Percentiles rank a stretch among this genome's conserved stretches.
Evolutionary conservation across 768 basidiomycete genomes (phyloP).

Genomic region (Suillus lakei): DNA sequence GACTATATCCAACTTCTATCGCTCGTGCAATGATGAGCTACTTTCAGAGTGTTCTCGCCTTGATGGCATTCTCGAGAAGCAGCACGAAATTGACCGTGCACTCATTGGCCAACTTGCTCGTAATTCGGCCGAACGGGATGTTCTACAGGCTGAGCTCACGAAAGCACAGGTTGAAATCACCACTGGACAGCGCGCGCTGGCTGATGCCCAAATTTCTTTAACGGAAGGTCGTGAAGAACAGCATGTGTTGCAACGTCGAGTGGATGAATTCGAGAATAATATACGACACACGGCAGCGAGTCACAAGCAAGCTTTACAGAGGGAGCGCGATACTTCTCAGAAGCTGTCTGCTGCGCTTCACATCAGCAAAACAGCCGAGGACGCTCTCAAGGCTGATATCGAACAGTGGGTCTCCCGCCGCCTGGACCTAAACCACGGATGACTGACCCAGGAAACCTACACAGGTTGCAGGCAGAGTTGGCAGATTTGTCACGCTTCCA

Average conservation of each 20-base stretch:
- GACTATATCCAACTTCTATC: conserved; percentile 42
- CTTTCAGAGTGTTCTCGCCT: conserved; percentile 17
- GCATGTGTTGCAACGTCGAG: conserved; percentile 31
- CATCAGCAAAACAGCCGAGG: conserved; percentile 67
- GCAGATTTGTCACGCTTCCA: conserved; percentile 66
- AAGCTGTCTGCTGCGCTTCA: conserved; percentile 55
- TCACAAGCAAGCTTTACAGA: conserved; percentile 44
- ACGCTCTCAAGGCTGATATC: conserved; percentile 68
- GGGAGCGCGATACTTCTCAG: conserved; percentile 51
- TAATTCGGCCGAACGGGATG: conserved; percentile 45
- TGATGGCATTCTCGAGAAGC: conserved; percentile 18
- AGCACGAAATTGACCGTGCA: conserved; percentile 20
- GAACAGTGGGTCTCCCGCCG: conserved; percentile 55
- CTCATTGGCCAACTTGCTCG: conserved; percentile 44
- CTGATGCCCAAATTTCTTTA: conserved; percentile 26
- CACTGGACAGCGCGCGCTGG: conserved; percentile 22
- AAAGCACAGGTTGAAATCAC: conserved; percentile 43
- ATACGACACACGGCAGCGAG: conserved; percentile 36
- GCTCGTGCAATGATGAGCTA: conserved; percentile 40
- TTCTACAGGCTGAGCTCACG: conserved; percentile 47
- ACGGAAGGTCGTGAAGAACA: conserved; percentile 22
- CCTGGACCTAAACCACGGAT: conserved; percentile 37
- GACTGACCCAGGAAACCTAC: not conserved
- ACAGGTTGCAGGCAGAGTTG: conserved; percentile 55
- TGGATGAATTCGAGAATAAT: conserved; percentile 31